Percentiles rank a stretch among this genome's conserved stretches.
Evolutionary conservation across 768 basidiomycete species (phyloP).

Genomic region (Suillus clintonianus): DNA sequence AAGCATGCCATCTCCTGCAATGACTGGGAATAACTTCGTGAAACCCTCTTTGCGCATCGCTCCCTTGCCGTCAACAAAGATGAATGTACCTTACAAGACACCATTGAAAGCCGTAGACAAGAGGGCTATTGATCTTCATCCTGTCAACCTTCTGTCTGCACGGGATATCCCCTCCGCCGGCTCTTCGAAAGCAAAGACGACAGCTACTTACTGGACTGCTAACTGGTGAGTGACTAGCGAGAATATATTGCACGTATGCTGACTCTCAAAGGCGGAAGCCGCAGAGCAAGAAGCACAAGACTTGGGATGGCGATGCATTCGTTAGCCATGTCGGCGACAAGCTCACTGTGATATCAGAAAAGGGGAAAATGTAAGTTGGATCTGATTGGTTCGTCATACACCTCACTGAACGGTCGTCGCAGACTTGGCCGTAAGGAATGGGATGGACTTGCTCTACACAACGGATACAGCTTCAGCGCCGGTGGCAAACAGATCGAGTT

Average conservation of each 20-base stretch:
- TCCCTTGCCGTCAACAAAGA: slow-evolving; percentile 32
- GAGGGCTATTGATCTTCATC: slow-evolving; percentile 40
- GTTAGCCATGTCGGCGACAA: slow-evolving; percentile 52
- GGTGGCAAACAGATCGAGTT: slow-evolving; percentile 66
- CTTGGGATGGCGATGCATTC: slow-evolving; percentile 83
- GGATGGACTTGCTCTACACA: slow-evolving; percentile 52
- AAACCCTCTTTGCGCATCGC: slow-evolving; percentile 2
- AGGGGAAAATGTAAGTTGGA: slow-evolving; percentile 63
- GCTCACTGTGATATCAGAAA: slow-evolving; percentile 65
- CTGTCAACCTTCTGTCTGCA: slow-evolving; percentile 37
- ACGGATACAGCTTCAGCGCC: slow-evolving; percentile 44
- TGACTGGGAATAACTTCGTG: slow-evolving; percentile 31
- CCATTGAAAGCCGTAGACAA: slow-evolving; percentile 17
- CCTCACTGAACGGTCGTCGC: slow-evolving; percentile 11
- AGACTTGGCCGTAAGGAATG: slow-evolving; percentile 66
- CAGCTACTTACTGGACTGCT: slow-evolving; percentile 58
- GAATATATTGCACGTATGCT: slow-evolving; percentile 6
- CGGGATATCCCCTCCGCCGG: slow-evolving; percentile 5
- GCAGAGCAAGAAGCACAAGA: slow-evolving; percentile 75
- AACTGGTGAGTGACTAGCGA: slow-evolving; percentile 53
- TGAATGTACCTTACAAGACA: slow-evolving; percentile 20
- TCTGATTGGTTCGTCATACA: slow-evolving; percentile 1
- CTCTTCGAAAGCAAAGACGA: slow-evolving; percentile 10
- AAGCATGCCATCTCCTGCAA: slow-evolving; percentile 15
- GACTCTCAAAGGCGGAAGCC: slow-evolving; percentile 61